Base-by-base conservation (phyloP, 1,139 yeast species). In the Suhomyces maxii region DNA sequence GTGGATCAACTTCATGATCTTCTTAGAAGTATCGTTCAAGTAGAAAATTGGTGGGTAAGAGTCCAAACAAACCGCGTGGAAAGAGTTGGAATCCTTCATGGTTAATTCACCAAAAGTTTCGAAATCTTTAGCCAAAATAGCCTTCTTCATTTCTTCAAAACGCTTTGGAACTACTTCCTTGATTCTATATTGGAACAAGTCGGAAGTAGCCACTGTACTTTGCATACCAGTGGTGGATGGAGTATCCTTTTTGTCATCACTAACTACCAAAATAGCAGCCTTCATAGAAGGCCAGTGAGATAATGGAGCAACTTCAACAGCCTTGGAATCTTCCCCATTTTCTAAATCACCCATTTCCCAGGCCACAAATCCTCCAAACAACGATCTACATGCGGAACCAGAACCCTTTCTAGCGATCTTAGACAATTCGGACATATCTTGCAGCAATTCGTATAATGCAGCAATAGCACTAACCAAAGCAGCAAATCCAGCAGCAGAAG, bases 141-240 rank as follows among this genome's bases (percentile, higher is more conserved):
- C 72, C 53, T 80, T 64, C 61, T 84, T 85, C 99, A 95, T 93
- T 59, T 82, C 83, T 50, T 73, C 81, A 57, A 85, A 93, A 61
- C 99, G 79, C 58, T 73, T 68, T 39, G 99, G 99, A 26, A 93
- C 99, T 42, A 93, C 95, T 36, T 79, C 77, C 34, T 71, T 73
- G 52, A 91, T 77, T 67, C 99, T 83, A 65, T 86, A 78, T 57
- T 81, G 77, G 71, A 93, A 93, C 60, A 93, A 75, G 55, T 89
- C 88, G 6, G 97, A 89, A 1, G 98, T 90, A 39, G 79, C 72
- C 7, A 93, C 98, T 8, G 99, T 93, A 51, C 82, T 73, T 71
- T 95, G 99, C 99, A 93, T 93, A 44, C 99, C 99, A 28, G 86
- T 76, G 31, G 99, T 93, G 14, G 96, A 86, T 30, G 97, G 90